Evolutionary conservation across 2,329 filamentous ascomycete species (phyloP), one percentile per base, ranked within the genome.

Genomic region (Scedosporium boydii): DNA sequence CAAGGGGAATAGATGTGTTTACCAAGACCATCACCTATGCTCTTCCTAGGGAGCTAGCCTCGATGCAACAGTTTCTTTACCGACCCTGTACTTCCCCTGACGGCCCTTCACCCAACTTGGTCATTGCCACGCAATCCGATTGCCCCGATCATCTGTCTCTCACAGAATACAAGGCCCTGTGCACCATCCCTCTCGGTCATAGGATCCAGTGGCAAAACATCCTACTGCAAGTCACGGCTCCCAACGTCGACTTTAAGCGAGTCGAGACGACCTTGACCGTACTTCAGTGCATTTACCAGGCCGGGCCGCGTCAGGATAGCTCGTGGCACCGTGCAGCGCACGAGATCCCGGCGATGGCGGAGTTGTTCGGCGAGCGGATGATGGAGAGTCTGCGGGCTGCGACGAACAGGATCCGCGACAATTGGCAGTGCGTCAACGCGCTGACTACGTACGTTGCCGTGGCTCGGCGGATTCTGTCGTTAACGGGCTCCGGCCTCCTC

Each of bases 171-270:
- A 80, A 82, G 59, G 73, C 77, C 0, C 77, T 87, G n/a, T 74
- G 75, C 0, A 68, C 76, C 0, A 65, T 87, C 2, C 76, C 80
- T 0, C 68, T 79, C 1, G 83, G 83, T 0, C 63, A 74, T 18
- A 67, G 70, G 1, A 70, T 85, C 7, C 81, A 84, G 59, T 87
- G 83, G 80, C 67, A 74, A 7, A 87, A 86, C 61, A 78, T 88
- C 3, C 67, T 84, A 0, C 67, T 74, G 0, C 79, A 86, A 66
- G 69, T 88, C 3, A 69, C 71, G 0, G 71, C 74, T 1, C 77
- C 80, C 0, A 73, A 73, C 1, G 60, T 88, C 0, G 78, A 84
- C 55, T 79, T 84, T 42, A 80, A 78, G 10, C 79, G 80, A 51
- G 63, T 72, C 0, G 80, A 83, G 51, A 80, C 81, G 0, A 71